Evolutionary conservation across 305 asterid species (phyloP).

Genomic region (Fraxinus baroniana): DNA sequence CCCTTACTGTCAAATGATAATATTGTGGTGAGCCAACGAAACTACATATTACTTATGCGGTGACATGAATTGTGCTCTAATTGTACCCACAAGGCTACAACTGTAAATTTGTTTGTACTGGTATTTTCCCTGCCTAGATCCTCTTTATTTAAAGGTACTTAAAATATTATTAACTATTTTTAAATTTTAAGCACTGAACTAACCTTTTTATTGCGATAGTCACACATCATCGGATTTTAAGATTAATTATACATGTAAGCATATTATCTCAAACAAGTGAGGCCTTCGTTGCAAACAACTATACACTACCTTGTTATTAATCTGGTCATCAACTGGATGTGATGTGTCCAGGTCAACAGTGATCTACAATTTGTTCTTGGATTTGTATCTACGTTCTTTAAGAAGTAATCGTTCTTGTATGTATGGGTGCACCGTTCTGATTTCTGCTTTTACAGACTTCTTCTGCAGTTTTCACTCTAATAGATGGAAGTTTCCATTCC

Average conservation of each 20-base stretch:
- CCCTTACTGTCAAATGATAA: background rate
- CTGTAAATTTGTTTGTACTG: background rate
- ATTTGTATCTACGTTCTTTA: background rate
- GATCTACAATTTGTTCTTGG: background rate
- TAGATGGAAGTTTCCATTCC: conserved; percentile 59
- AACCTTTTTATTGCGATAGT: background rate
- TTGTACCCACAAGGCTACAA: background rate
- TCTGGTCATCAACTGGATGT: background rate
- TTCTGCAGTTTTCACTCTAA: conserved; percentile 32
- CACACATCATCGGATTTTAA: background rate
- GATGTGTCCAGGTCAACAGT: background rate
- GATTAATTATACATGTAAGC: background rate
- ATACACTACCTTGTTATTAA: background rate
- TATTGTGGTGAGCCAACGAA: background rate
- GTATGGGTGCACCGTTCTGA: conserved; percentile 5
- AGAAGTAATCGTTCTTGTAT: background rate
- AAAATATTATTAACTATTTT: background rate
- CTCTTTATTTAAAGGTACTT: background rate
- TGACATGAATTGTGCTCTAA: background rate
- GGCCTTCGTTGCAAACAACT: background rate
- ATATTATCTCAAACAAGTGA: background rate
- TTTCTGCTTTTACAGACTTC: conserved; percentile 28
- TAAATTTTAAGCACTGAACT: background rate
- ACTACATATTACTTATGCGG: background rate
- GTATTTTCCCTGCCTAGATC: background rate